phyloP scores from a whole-genome alignment of 2,329 filamentous ascomycete genomes.

The Alternaria arborescens region DNA sequence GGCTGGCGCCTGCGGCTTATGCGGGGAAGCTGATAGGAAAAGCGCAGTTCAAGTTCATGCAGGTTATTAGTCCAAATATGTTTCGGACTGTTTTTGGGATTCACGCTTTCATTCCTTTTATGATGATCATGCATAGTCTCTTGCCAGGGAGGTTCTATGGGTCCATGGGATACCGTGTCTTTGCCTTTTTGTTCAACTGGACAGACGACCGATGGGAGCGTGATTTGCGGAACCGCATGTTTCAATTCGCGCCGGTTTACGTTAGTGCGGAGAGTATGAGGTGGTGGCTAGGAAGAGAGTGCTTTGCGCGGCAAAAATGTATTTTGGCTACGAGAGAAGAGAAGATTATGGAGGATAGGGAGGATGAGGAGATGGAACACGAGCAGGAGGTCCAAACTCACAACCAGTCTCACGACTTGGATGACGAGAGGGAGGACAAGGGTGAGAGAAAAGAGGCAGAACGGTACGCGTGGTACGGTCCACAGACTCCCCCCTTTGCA shows the following conservation, averaged over 20 bases:
- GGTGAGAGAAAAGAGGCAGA: conserved; percentile 51
- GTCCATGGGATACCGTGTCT: conserved; percentile 85
- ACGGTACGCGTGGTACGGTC: conserved; percentile 79
- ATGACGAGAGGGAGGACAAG: conserved; percentile 10
- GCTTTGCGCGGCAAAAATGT: conserved; percentile 85
- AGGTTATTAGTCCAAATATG: conserved; percentile 75
- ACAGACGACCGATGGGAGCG: conserved; percentile 85
- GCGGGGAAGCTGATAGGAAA: conserved; percentile 86
- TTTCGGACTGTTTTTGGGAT: conserved; percentile 89
- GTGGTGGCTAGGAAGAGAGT: conserved; percentile 92
- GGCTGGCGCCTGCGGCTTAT: conserved; percentile 88
- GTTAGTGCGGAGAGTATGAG: conserved; percentile 90
- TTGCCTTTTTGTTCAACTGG: conserved; percentile 91
- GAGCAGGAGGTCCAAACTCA: conserved; percentile 11
- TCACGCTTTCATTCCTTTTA: conserved; percentile 90
- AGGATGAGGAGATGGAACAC: conserved; percentile 52
- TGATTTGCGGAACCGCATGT: conserved; percentile 79
- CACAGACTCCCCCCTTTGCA: conserved; percentile 80
- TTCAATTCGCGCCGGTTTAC: conserved; percentile 91
- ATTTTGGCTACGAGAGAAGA: conserved; percentile 82
- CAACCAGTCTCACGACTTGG: conserved; percentile 21
- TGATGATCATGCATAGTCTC: conserved; percentile 81
- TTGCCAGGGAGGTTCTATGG: conserved; percentile 76
- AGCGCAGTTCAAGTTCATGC: conserved; percentile 92
- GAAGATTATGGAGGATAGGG: conserved; percentile 66